Evolutionary conservation across 2,329 filamentous ascomycete species (phyloP).

Genomic region (Orbilia oligospora): DNA sequence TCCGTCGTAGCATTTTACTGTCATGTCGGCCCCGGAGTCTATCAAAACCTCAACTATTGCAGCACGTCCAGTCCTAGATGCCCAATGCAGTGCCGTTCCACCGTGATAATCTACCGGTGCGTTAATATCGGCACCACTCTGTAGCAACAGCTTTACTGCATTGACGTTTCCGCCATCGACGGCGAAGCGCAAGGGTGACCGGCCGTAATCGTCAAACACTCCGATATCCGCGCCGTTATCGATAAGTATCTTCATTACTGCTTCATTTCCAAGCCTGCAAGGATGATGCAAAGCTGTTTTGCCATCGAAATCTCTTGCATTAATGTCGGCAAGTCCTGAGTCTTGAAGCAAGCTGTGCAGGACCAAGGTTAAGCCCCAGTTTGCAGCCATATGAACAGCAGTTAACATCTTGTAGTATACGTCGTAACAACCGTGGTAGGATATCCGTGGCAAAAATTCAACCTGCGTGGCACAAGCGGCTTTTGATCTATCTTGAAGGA

Average conservation of each 20-base stretch:
- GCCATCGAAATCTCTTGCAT: conserved; percentile 51
- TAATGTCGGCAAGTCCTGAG: background rate
- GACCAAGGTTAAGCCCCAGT: conserved; percentile 27
- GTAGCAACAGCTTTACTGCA: conserved; percentile 62
- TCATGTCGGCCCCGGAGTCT: conserved; percentile 16
- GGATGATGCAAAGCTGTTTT: conserved; percentile 54
- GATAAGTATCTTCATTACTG: conserved; percentile 58
- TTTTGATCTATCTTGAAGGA: conserved; percentile 55
- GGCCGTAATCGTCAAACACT: conserved; percentile 35
- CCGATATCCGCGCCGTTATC: conserved; percentile 28
- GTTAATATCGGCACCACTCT: conserved; percentile 56
- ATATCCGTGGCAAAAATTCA: conserved; percentile 48
- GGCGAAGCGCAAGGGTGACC: conserved; percentile 45
- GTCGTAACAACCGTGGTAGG: conserved; percentile 62
- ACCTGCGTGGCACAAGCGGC: conserved; percentile 60
- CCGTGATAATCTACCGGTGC: conserved; percentile 53
- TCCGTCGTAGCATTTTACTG: conserved; percentile 42
- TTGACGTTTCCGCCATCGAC: conserved; percentile 40
- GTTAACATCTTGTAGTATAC: conserved; percentile 52
- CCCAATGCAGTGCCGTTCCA: conserved; percentile 56
- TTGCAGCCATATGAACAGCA: conserved; percentile 30
- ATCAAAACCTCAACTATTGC: conserved; percentile 32
- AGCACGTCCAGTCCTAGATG: conserved; percentile 25
- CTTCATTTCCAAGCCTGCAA: conserved; percentile 42
- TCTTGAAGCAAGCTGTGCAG: conserved; percentile 29